These are phyloP conservation scores for Daldinia grandis DNA, from an alignment of 495 filamentous ascomycete species.

Conservation along the genomic window DNA sequence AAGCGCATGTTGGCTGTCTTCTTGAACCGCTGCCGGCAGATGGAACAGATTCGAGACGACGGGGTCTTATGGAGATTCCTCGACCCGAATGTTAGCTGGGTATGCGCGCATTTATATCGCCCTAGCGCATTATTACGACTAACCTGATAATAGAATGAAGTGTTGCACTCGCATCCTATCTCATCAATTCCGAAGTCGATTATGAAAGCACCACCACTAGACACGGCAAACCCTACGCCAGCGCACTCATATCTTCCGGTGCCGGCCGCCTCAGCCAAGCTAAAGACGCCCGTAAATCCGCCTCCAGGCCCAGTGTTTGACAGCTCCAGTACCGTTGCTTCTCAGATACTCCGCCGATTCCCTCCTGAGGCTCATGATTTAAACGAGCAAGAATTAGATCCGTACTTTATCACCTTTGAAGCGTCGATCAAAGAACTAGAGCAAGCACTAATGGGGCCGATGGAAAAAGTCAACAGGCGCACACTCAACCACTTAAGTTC, in stretches of 20 bases:
- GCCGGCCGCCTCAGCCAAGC: conserved; percentile 82
- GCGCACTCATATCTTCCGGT: conserved; percentile 89
- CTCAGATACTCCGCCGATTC: conserved; percentile 78
- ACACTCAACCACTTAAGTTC: conserved; percentile 84
- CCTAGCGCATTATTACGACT: conserved; percentile 29
- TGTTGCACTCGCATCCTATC: conserved; percentile 87
- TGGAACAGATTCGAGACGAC: conserved; percentile 93
- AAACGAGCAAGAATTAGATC: conserved; percentile 89
- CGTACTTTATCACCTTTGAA: conserved; percentile 94
- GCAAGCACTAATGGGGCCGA: conserved; percentile 82
- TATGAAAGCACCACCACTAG: conserved; percentile 90
- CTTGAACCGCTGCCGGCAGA: conserved; percentile 87
- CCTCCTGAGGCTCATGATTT: conserved; percentile 79
- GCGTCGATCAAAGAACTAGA: conserved; percentile 87
- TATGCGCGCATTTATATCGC: conserved; percentile 51
- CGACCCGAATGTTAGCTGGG: conserved; percentile 98
- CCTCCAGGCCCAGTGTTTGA: conserved; percentile 51
- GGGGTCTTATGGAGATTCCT: conserved; percentile 98
- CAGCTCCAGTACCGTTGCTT: conserved; percentile 60
- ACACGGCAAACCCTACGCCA: conserved; percentile 88
- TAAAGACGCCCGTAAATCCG: conserved; percentile 67
- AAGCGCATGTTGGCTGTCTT: conserved; percentile 97
- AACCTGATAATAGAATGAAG: conserved; percentile 76
- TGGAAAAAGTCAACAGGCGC: conserved; percentile 93
- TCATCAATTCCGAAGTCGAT: conserved; percentile 91